These are phyloP conservation scores for Chloris gayana DNA, from an alignment of 176 grass and related monocot species.

Conservation along the genomic window DNA sequence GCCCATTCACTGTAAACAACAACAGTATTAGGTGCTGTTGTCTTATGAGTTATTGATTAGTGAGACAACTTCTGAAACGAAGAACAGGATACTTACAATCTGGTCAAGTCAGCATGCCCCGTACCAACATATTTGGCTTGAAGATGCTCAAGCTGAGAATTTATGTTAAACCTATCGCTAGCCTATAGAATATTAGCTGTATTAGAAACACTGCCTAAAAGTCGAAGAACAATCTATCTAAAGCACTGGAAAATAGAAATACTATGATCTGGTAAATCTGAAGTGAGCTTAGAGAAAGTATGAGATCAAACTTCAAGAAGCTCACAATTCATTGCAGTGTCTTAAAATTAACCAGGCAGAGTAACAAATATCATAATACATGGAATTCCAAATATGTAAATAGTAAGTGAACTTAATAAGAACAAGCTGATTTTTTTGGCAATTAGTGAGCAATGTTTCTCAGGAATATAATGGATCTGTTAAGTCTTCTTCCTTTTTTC, in stretches of 20 bases:
- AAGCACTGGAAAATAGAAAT: neutral
- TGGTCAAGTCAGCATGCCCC: slow-evolving; percentile 82
- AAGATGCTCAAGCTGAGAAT: slow-evolving; percentile 98
- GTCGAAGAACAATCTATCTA: neutral
- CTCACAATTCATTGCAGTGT: neutral
- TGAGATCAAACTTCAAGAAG: neutral
- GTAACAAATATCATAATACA: slow-evolving; percentile 9
- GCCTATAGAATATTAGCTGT: slow-evolving; percentile 54
- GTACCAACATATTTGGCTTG: slow-evolving; percentile 98
- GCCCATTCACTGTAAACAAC: slow-evolving; percentile 91
- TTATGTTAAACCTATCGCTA: slow-evolving; percentile 96
- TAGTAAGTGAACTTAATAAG: neutral
- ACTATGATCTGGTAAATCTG: neutral
- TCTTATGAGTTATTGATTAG: neutral
- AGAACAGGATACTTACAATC: slow-evolving; percentile 66
- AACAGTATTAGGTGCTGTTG: neutral
- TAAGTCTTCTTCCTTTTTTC: neutral
- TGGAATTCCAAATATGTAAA: neutral
- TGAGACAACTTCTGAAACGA: neutral
- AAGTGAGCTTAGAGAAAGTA: neutral
- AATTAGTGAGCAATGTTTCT: neutral
- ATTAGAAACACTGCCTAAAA: slow-evolving; percentile 17
- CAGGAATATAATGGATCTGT: neutral
- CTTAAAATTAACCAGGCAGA: neutral
- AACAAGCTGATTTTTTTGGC: neutral